These are phyloP conservation scores for Lachnellula subtilissima DNA, from an alignment of 2,329 filamentous ascomycete species.

Conservation along the genomic window DNA sequence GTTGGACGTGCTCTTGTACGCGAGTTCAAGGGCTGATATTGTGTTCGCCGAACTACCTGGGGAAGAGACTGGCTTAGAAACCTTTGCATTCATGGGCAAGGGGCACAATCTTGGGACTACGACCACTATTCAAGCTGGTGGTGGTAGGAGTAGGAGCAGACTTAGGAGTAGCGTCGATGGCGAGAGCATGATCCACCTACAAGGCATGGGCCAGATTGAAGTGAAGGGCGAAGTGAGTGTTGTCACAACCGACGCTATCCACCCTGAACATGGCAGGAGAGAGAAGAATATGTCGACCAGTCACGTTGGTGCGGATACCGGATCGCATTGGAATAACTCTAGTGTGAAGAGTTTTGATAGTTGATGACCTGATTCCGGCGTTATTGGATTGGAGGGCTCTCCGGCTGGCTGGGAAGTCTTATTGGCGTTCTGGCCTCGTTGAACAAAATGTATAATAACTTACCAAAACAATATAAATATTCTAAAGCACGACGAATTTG, in stretches of 20 bases:
- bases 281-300: too few species aligned
- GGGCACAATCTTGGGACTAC: slow-evolving; percentile 13
- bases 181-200: slow-evolving; percentile 22
- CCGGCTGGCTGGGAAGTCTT: not conserved
- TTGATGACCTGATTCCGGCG: not conserved
- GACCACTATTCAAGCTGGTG: slow-evolving; percentile 12
- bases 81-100: slow-evolving; percentile 38
- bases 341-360: not conserved
- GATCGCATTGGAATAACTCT: not conserved
- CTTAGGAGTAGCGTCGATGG: slow-evolving; percentile 3
- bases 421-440: not conserved
- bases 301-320: not conserved
- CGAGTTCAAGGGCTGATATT: slow-evolving; percentile 48
- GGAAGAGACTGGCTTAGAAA: slow-evolving; percentile 45
- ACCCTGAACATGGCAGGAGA: not conserved
- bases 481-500: too few species aligned
- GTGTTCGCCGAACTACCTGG: slow-evolving; percentile 43
- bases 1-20: slow-evolving; percentile 51
- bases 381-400: not conserved
- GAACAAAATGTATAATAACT: too few species aligned
- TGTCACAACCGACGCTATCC: not conserved
- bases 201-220: slow-evolving; percentile 22
- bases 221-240: slow-evolving; percentile 24
- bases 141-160: not conserved
- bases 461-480: too few species aligned